Evolutionary conservation across 768 basidiomycete genomes (phyloP), one percentile per base, ranked within the genome.

Genomic region (Sarcomyxa edulis): DNA sequence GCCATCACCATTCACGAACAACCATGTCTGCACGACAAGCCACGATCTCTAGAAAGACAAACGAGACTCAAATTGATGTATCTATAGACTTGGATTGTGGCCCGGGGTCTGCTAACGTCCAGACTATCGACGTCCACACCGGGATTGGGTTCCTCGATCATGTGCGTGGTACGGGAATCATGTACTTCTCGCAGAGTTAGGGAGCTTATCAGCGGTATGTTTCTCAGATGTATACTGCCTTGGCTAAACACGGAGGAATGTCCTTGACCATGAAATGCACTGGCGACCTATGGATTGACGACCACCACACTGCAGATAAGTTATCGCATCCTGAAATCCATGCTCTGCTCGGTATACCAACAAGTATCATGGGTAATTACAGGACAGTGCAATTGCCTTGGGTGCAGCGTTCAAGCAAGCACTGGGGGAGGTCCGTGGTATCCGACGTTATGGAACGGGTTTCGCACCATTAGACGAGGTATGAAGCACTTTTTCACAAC

Each of bases 71-170:
- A 44, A 92, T 98, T 45, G 71, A 84, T n/a, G 83, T 94, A 47
- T 70, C 60, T 24, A 66, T 99, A 48, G 71, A 81, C 55, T 76
- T 99, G 37, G 96, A 98, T 66, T 80, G 81, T 54, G 62, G 70
- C 6, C 77, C 89, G 3, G 80, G 79, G 34, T 63, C 75, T 5
- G 65, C 66, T 19, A 72, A 65, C 32, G 59, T 62, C 23, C 95
- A 97, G 61, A 65, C 61, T 24, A 98, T 99, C 51, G 68, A 86
- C 21, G 70, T 99, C 40, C 81, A 80, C 15, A 98, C 95, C 1
- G 96, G 96, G 19, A 94, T 99, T 43, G 96, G 96, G n/a, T 99
- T 98, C 59, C 73, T 98, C 25, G 95, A 99, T 61, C 96, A 99
- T 71, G 95, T 92, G 61, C 43, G 74, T 62, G 35, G 24, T 23